Conservation (phyloP, 495 filamentous ascomycete genomes). For the Letharia lupina region DNA sequence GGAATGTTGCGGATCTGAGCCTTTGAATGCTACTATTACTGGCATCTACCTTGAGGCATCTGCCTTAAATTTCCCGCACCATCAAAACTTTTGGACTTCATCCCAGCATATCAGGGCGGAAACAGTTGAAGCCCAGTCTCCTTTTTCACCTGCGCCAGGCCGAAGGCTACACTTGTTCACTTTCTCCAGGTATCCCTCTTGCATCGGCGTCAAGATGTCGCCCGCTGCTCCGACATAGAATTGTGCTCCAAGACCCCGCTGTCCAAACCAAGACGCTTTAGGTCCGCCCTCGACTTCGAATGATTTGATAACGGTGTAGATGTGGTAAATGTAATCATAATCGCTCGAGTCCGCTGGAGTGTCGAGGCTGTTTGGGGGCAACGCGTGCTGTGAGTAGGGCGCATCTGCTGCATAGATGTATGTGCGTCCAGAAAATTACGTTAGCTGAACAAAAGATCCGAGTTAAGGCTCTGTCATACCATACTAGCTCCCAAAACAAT, state of each 20-base stretch:
- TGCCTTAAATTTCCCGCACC: no score
- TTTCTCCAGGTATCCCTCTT: slow-evolving; percentile 11
- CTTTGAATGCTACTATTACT: no score
- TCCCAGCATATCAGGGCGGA: no score
- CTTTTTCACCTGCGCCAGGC: slow-evolving; percentile 10
- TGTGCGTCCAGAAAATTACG: slow-evolving; percentile 20
- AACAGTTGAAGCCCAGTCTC: background rate
- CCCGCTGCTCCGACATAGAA: slow-evolving; percentile 26
- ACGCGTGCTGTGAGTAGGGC: slow-evolving; percentile 41
- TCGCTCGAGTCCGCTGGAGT: slow-evolving; percentile 27
- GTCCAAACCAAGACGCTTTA: slow-evolving; percentile 49
- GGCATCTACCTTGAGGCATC: no score
- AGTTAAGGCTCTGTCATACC: slow-evolving; percentile 16
- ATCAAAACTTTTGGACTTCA: no score
- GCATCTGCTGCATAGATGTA: slow-evolving; percentile 42
- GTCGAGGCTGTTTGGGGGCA: slow-evolving; percentile 45
- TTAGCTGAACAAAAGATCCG: background rate
- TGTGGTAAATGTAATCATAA: slow-evolving; percentile 48
- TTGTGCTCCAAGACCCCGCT: slow-evolving; percentile 49
- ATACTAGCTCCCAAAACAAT: slow-evolving; percentile 46
- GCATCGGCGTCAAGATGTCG: slow-evolving; percentile 12
- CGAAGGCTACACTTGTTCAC: slow-evolving; percentile 6
- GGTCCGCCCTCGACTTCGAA: slow-evolving; percentile 42
- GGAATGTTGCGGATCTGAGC: no score
- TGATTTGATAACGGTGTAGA: slow-evolving; percentile 41